These are phyloP conservation scores for Aspergillus udagawae DNA, from an alignment of 2,329 filamentous ascomycete species.

Conservation along the genomic window DNA sequence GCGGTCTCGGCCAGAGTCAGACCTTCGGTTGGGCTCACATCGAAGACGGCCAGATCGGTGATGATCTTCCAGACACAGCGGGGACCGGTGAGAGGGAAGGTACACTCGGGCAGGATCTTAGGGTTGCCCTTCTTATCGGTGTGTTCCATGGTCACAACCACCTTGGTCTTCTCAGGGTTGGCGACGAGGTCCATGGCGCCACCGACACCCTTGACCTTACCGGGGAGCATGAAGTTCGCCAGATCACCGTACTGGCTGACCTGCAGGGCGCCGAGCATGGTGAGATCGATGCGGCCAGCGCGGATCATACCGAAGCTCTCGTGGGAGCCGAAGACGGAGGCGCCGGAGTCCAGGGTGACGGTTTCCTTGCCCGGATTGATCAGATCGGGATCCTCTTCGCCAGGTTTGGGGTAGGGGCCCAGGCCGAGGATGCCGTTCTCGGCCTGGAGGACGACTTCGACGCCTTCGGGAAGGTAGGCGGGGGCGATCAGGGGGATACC, in stretches of 20 bases:
- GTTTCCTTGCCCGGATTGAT: conserved; percentile 90
- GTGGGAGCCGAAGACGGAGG: conserved; percentile 71
- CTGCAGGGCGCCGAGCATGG: conserved; percentile 78
- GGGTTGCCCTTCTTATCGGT: conserved; percentile 65
- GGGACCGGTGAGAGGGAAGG: conserved; percentile 63
- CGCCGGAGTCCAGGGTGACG: conserved; percentile 71
- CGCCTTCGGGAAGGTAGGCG: conserved; percentile 64
- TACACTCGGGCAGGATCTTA: conserved; percentile 62
- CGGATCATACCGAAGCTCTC: conserved; percentile 88
- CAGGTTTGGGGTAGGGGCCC: conserved; percentile 68
- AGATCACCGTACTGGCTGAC: conserved; percentile 75
- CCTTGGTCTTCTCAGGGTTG: conserved; percentile 68
- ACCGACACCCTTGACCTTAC: conserved; percentile 82
- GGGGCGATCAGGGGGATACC: conserved; percentile 80
- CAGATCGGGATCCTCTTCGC: conserved; percentile 69
- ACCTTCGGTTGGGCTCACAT: conserved; percentile 63
- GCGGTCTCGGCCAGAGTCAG: conserved; percentile 62
- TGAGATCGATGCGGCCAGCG: conserved; percentile 77
- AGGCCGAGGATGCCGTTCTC: conserved; percentile 85
- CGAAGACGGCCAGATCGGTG: conserved; percentile 67
- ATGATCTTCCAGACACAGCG: conserved; percentile 66
- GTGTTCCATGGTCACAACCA: conserved; percentile 68
- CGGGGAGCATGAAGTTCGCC: conserved; percentile 87
- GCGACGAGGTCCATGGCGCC: conserved; percentile 73
- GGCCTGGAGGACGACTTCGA: conserved; percentile 76